These are phyloP conservation scores for Fusarium succisae DNA, from an alignment of 2,329 filamentous ascomycete genomes.

Conservation along the genomic window DNA sequence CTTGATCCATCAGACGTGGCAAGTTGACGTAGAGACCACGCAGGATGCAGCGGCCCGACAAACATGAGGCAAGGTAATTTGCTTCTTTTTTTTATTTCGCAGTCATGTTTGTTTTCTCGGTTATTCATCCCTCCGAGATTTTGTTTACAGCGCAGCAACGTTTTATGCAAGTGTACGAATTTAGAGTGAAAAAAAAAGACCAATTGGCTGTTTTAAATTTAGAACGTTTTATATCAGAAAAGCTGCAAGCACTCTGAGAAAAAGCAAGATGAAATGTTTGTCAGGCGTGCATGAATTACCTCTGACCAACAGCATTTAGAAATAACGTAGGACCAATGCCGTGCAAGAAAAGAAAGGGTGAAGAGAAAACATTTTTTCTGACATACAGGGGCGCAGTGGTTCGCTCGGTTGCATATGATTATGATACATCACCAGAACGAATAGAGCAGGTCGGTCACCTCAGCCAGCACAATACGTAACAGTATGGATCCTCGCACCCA, in stretches of 20 bases:
- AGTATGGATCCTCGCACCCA: background rate
- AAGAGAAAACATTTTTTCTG: slow-evolving; percentile 6
- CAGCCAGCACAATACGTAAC: background rate
- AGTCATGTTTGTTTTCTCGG: background rate
- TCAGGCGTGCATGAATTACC: background rate
- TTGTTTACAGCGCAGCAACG: slow-evolving; percentile 1
- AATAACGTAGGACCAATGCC: background rate
- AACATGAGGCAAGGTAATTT: background rate
- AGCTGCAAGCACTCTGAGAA: slow-evolving; percentile 3
- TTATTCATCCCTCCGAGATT: background rate
- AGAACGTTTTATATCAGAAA: background rate
- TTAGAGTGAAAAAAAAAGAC: background rate
- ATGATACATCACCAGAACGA: slow-evolving; percentile 1
- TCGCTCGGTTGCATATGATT: slow-evolving; percentile 5
- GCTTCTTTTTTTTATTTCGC: background rate
- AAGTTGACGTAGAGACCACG: slow-evolving; percentile 40
- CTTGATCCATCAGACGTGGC: slow-evolving; percentile 44
- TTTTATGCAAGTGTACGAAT: slow-evolving; percentile 5
- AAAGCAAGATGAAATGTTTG: background rate
- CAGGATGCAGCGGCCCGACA: background rate
- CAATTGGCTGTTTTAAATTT: background rate
- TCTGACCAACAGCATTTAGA: background rate
- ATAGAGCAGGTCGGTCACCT: slow-evolving; percentile 10
- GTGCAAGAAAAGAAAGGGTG: background rate
- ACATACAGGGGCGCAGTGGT: background rate